Base-by-base conservation (phyloP, 345 rosid species). In the Eucalyptus erythrocorys region DNA sequence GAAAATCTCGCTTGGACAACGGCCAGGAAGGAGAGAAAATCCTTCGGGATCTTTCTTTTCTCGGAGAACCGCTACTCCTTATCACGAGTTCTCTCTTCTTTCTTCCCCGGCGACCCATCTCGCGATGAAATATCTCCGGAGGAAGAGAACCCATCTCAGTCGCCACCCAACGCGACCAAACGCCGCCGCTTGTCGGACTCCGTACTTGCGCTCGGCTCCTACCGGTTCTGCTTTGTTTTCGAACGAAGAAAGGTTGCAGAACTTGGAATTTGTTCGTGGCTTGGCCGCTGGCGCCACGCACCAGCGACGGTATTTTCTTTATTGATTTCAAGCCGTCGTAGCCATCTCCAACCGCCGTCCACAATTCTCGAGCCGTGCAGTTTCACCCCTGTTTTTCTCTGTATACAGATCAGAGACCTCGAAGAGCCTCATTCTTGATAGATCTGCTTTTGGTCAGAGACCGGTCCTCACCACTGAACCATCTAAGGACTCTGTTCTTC, bases 151-250 rank as follows among this genome's bases (percentile, higher is more conserved):
- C 42, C 42, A 22, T 66, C 79, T 32, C 79, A 32, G 24, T 66
- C 0, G 32, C 71, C 71, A n/a, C 1, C 71, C 37, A n/a, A 64
- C 19, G 17, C 19, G 9, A 64, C 34, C 7, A 4, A 42, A 66
- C 42, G 2, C 42, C 1, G 79, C 42, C 22, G 12, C 21, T 66
- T 6, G 12, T 66, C 42, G 12, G 79, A 0, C 40, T 66, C 0
- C 7, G 0, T 66, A 16, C 42, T 66, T 0, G 42, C 79, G 79
- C 79, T n/a, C 79, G 22, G 6, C 22, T 32, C 79, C 37, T 4
- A 66, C 24, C 12, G 42, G 11, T 9, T 32, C 42, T 66, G 42
- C 79, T 4, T 66, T 4, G 79, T 32, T 32, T 32, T 66, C 42
- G 0, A 22, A 0, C 79, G 12, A 66, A 32, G 42, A 66, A 32